Base-by-base conservation (phyloP, 495 filamentous ascomycete genomes). In the Aspergillus biplanus region DNA sequence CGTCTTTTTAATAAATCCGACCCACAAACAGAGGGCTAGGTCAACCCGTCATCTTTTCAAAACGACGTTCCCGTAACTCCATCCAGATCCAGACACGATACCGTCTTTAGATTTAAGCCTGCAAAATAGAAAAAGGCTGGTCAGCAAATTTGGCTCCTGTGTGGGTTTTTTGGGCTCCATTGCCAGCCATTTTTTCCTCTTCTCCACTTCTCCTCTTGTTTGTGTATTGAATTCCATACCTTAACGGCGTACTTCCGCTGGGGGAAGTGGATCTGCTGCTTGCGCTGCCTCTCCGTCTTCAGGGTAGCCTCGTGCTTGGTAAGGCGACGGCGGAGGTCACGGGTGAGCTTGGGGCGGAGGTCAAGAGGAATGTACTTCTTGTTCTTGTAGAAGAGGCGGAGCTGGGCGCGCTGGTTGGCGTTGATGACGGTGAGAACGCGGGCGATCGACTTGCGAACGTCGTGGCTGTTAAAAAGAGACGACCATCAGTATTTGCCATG, bases 291-390 rank as follows among this genome's bases (percentile, higher is more conserved):
- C 82, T 92, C 89, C 67, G 93, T 89, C 71, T 86, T 81, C 73
- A 84, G 84, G 70, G 87, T 83, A 65, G 87, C 85, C 84, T 99
- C 96, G 84, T 94, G 85, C 82, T 90, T 89, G 74, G 89, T 93
- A 78, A 99, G 86, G 69, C 91, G 84, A 80, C 95, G 89, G 69
- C 95, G 91, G 81, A 97, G 92, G 71, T 92, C 95, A 67, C 96
- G 92, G 74, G 95, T 99, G 83, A 91, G 86, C 90, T 98, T 97
- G 75, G 92, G 85, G 77, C 95, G 90, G 82, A 99, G 92, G 79
- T 98, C 95, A 71, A 98, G 92, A 60, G 92, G 93, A 46, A 92
- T 82, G 86, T 97, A 97, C 85, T 97, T 98, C 90, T 97, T 98
- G 87, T 87, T 88, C 87, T 96, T 95, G 87, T 99, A 99, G 89